Evolutionary conservation across 1,284 basidiomycete species (phyloP).

Genomic region (Coniferiporia weirii): DNA sequence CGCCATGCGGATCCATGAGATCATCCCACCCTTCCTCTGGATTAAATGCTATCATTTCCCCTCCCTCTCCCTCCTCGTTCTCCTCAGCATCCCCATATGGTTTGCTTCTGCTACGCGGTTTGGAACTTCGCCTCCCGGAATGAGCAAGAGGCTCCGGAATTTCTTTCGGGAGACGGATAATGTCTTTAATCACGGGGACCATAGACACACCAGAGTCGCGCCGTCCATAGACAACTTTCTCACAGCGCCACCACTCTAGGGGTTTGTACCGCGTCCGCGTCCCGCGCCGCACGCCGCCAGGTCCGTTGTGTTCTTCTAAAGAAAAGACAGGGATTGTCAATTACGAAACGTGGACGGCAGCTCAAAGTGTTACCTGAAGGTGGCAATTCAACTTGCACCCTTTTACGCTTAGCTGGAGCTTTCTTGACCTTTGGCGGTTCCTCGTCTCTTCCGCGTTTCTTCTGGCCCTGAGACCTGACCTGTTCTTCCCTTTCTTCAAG

Average conservation of each 20-base stretch:
- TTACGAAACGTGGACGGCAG: not conserved
- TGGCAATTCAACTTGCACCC: constrained; percentile 3
- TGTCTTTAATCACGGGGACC: constrained; percentile 79
- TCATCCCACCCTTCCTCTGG: constrained; percentile 89
- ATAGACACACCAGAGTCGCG: constrained; percentile 47
- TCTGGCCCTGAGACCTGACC: constrained; percentile 8
- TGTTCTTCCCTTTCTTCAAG: constrained; percentile 26
- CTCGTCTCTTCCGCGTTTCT: constrained; percentile 16
- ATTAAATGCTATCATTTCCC: constrained; percentile 34
- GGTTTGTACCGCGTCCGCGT: constrained; percentile 70
- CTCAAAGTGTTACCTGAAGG: constrained; percentile 1
- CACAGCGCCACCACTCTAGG: constrained; percentile 91
- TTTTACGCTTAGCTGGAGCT: constrained; percentile 13
- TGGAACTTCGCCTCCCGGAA: constrained; percentile 34
- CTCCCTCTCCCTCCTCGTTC: constrained; percentile 30
- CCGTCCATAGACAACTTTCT: constrained; percentile 79
- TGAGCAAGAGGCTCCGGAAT: constrained; percentile 49
- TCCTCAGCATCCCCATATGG: constrained; percentile 27
- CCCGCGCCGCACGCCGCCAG: constrained; percentile 69
- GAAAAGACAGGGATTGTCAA: not conserved
- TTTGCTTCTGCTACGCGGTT: constrained; percentile 36
- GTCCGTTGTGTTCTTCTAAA: not conserved
- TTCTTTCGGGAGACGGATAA: constrained; percentile 75
- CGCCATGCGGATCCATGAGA: constrained; percentile 61
- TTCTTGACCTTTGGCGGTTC: constrained; percentile 8